phyloP scores from a whole-genome alignment of 2,329 filamentous ascomycete genomes.

The Teratosphaeriaceae sp. region DNA sequence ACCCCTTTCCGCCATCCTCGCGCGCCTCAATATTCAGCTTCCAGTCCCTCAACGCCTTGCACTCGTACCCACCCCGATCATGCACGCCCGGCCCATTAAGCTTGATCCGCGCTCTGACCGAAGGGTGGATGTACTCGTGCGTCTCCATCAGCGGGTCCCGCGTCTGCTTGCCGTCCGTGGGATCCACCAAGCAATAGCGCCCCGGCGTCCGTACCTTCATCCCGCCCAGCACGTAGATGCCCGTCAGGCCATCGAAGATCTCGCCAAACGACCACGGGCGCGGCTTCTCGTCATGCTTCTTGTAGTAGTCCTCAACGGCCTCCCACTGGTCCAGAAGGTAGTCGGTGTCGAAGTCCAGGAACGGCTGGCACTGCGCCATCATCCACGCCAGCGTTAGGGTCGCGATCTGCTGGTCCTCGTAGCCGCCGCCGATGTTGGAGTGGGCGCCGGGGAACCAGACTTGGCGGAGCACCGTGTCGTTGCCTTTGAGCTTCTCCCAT shows the following conservation, averaged over 20 bases:
- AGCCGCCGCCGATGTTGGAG: constrained; percentile 40
- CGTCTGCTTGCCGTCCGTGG: constrained; percentile 35
- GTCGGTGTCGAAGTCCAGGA: constrained; percentile 42
- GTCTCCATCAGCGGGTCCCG: constrained; percentile 41
- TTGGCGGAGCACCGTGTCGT: constrained; percentile 39
- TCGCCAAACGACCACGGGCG: constrained; percentile 45
- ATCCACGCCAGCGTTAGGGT: constrained; percentile 52
- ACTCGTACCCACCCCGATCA: constrained; percentile 41
- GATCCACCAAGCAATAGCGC: constrained; percentile 40
- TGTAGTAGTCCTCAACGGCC: constrained; percentile 39
- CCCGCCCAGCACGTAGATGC: constrained; percentile 42
- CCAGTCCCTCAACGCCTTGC: constrained; percentile 40
- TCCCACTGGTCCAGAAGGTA: constrained; percentile 44
- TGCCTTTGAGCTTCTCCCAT: constrained; percentile 38
- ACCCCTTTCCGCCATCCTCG: constrained; percentile 22
- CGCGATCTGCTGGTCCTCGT: constrained; percentile 38
- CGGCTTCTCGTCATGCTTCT: constrained; percentile 32
- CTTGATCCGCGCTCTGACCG: constrained; percentile 38
- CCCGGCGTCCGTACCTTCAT: constrained; percentile 41
- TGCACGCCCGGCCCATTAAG: constrained; percentile 41
- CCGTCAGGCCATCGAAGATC: constrained; percentile 40
- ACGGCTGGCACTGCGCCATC: constrained; percentile 46
- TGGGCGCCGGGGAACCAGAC: constrained; percentile 45
- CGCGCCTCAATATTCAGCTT: constrained; percentile 37
- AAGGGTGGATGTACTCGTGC: constrained; percentile 47